Base-by-base conservation (phyloP, 768 basidiomycete genomes). In the Gyrodon lividus region DNA sequence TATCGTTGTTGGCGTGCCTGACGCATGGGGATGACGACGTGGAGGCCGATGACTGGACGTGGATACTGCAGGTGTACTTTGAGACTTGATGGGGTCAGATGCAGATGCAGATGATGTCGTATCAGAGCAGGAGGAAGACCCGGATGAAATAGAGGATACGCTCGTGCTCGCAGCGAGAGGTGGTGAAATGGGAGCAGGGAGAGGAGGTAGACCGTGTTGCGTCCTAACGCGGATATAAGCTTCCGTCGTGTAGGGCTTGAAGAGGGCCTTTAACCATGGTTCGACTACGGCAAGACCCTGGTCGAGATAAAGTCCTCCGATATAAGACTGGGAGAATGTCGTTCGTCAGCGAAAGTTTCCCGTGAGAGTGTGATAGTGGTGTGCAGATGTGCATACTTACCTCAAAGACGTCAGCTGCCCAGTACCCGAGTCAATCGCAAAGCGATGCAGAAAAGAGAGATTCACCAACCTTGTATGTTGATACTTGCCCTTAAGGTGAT, bases 291-390 rank as follows among this genome's bases (percentile, higher is more conserved):
- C 67, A 35, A 90, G 74, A 22, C 86, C 88, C 60, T 84, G 82
- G 48, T 90, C 89, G 43, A 77, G 66, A 70, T 80, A 90, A 16
- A 92, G 69, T 0, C 88, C 89, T n/a, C 89, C 89, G 26, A 91
- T 78, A 64, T 84, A 92, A 3, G 89, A 79, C 88, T 92, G 57
- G 30, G 42, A 8, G 17, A 30, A 24, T 43, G 46, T 19, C 24
- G 44, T 59, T 37, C 46, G 55, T 24, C 17, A 52, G 19, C 16
- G 38, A 5, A 43, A 43, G 30, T 20, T 13, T 42, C 31, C 9
- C 49, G 22, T 28, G 43, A 9, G 20, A 41, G 30, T 45, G 41
- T 16, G 34, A 48, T 4, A 4, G 50, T n/a, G n/a, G n/a, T n/a
- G 37, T 20, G 9, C 4, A 13, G 19, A 30, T 5, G 9, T 39